phyloP scores from a whole-genome alignment of 163 green algal species.

The Chlorella variabilis region DNA sequence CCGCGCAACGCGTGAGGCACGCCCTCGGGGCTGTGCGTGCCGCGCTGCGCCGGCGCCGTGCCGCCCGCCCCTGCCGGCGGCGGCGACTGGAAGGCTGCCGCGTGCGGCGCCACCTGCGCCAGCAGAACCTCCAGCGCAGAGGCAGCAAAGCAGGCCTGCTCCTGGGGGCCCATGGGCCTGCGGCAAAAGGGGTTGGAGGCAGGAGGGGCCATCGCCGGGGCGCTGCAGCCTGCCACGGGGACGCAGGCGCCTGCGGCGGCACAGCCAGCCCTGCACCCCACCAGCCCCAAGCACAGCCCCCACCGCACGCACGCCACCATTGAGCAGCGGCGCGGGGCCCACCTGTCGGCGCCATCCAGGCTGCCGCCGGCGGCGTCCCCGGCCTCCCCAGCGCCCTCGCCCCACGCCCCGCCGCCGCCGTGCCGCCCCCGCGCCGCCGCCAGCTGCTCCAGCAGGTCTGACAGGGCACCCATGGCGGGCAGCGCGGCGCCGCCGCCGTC shows the following conservation, averaged over 20 bases:
- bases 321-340: too few relatives aligned
- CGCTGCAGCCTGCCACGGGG: not conserved
- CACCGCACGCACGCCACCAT: not conserved
- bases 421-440: not conserved
- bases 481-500: not conserved
- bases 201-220: not conserved
- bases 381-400: not conserved
- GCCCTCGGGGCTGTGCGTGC: not conserved
- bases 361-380: too few relatives aligned
- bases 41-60: not conserved
- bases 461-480: conserved; percentile 13
- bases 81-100: not conserved
- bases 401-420: not conserved
- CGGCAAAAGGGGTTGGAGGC: not conserved
- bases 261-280: not conserved
- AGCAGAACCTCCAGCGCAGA: conserved; percentile 7
- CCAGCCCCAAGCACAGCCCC: too few relatives aligned
- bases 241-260: not conserved
- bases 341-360: not conserved
- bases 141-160: not conserved
- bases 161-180: not conserved
- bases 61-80: not conserved
- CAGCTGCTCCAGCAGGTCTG: conserved; percentile 33
- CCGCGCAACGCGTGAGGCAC: conserved; percentile 17
- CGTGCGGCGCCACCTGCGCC: conserved; percentile 19